Base-by-base conservation (phyloP, 768 basidiomycete genomes). In the Dioszegia crocea region DNA sequence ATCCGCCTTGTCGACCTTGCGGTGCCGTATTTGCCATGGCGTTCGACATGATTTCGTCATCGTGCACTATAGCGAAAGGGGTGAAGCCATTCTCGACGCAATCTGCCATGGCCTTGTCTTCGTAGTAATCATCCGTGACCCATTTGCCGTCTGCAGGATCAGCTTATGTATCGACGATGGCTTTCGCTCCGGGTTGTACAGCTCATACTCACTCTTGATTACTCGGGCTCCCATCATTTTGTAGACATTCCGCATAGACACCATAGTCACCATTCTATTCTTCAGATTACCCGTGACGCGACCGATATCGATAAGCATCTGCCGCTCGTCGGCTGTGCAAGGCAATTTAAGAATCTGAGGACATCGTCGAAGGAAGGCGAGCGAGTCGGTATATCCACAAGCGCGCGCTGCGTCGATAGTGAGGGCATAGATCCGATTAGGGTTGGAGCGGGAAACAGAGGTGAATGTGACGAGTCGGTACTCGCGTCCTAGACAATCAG, bases 301-400 rank as follows among this genome's bases (percentile, higher is more conserved):
- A 2, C 91, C 91, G 48, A 84, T 84, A 40, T 85, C 83, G 68
- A 99, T 96, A 67, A 98, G 85, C 61, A 86, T 84, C 65, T 97
- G 91, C 75, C 97, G 96, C 78, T 98, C 96, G 17, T 84, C 82
- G 58, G 91, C 88, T 0, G 87, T 88, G 30, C 91, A 90, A 63
- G 87, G 87, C 60, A 96, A 83, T 77, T 98, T 98, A 80, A 92
- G 82, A 16, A 94, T 88, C 27, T 91, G 84, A 0, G 85, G 84
- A 63, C 94, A 96, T 5, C 91, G 84, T 2, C 96, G 87, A 78
- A 97, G 93, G 78, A 97, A 97, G 78, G 97, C 96, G n/a, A 98
- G 80, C 9, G 96, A 97, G 76, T 98, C 96, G 47, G 91, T 84
- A 78, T 91, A 97, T 3, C 96, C 96, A 19, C 91, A 93, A 9